Evolutionary conservation across 2,329 filamentous ascomycete genomes (phyloP).

Genomic region (Dactylellina leptospora): DNA sequence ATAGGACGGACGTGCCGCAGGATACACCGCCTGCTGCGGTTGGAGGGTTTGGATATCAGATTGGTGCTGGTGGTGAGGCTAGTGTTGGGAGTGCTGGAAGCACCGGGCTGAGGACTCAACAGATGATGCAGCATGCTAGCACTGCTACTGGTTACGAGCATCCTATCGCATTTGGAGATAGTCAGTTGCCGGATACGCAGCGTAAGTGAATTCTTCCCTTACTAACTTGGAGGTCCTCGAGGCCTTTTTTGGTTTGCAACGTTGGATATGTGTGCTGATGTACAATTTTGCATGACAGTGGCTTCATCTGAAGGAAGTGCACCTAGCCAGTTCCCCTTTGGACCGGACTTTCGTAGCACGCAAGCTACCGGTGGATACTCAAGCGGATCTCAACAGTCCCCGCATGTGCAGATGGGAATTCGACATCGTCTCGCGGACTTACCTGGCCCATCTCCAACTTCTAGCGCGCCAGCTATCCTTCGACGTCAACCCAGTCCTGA

Average conservation of each 20-base stretch:
- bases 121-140: constrained; percentile 35
- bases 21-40: constrained; percentile 48
- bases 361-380: constrained; percentile 36
- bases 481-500: constrained; percentile 54
- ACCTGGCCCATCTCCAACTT: constrained; percentile 46
- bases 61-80: constrained; percentile 14
- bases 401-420: constrained; percentile 58
- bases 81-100: constrained; percentile 13
- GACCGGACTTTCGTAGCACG: constrained; percentile 35
- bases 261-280: constrained; percentile 55
- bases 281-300: constrained; percentile 24
- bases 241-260: too few relatives aligned
- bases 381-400: constrained; percentile 55
- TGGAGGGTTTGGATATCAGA: constrained; percentile 12
- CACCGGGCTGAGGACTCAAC: constrained; percentile 19
- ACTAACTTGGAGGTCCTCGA: too few relatives aligned
- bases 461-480: constrained; percentile 59
- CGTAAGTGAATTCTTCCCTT: constrained; percentile 61
- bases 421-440: constrained; percentile 55
- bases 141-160: constrained; percentile 48
- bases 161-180: constrained; percentile 62
- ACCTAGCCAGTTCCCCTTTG: constrained; percentile 50
- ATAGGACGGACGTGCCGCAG: constrained; percentile 43
- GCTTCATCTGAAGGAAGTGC: constrained; percentile 53
- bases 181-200: constrained; percentile 73